Percentiles rank a stretch among this genome's conserved stretches.
phyloP scores from a whole-genome alignment of 2,329 filamentous ascomycete species.

The Rutstroemia sp. region DNA sequence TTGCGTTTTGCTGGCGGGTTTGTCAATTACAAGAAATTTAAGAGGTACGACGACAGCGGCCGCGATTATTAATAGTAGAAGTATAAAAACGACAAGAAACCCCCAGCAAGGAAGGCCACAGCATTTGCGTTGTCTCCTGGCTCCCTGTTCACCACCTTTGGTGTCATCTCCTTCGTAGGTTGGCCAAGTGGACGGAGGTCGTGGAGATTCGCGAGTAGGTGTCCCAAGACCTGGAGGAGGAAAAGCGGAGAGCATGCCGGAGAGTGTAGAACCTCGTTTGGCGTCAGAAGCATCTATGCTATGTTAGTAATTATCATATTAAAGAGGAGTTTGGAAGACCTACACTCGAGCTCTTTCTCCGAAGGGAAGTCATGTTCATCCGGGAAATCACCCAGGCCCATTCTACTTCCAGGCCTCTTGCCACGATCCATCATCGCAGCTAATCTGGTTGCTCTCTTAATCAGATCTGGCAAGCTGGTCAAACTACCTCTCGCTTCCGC shows the following conservation, averaged over 20 bases:
- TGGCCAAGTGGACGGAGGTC: constrained; percentile 32
- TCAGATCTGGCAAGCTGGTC: constrained; percentile 87
- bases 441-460: constrained; percentile 76
- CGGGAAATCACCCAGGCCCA: constrained; percentile 45
- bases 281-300: constrained; percentile 3
- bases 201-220: constrained; percentile 33
- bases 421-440: constrained; percentile 85
- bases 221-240: constrained; percentile 50
- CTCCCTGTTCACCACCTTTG: constrained; percentile 13
- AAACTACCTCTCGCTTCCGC: constrained; percentile 82
- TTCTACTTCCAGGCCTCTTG: constrained; percentile 52
- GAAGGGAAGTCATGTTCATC: constrained; percentile 26
- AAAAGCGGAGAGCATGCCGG: constrained; percentile 60
- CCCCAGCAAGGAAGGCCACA: constrained; percentile 80
- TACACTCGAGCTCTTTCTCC: constrained; percentile 23
- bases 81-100: constrained; percentile 58
- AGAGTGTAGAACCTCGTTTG: constrained; percentile 32
- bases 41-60: constrained; percentile 77
- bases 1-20: constrained; percentile 28
- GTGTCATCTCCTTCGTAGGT: constrained; percentile 16
- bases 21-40: constrained; percentile 55
- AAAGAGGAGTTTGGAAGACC: background rate
- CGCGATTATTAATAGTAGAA: constrained; percentile 65
- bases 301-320: background rate
- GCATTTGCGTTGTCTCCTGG: constrained; percentile 47